Percentiles rank a stretch among this genome's conserved stretches.
Conservation (phyloP, 2,329 filamentous ascomycete genomes). For the Incumbomyces delicatus region DNA sequence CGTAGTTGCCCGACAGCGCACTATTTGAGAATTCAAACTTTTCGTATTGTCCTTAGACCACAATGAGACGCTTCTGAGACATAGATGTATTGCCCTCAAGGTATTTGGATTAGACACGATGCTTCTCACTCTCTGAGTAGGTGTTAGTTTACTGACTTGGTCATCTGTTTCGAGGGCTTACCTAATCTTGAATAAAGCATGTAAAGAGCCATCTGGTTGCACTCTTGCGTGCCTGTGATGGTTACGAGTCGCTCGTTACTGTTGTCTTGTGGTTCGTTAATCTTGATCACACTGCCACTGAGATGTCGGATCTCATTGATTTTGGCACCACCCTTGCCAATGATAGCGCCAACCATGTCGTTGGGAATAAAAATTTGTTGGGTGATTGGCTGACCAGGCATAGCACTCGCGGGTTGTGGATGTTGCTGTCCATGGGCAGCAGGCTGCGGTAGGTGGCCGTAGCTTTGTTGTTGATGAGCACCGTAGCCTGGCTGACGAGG, state of each 20-base stretch:
- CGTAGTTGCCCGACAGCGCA: too few species aligned
- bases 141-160: constrained; percentile 12
- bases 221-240: constrained; percentile 94
- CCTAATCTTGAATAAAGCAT: constrained; percentile 98
- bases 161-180: constrained; percentile 42
- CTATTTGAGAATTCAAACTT: too few species aligned
- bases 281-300: constrained; percentile 97
- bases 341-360: constrained; percentile 98
- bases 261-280: constrained; percentile 98
- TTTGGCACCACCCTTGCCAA: constrained; percentile 95
- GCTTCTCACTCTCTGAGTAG: constrained; percentile 61
- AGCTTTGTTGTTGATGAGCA: constrained; percentile 62
- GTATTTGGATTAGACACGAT: constrained; percentile 35
- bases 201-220: constrained; percentile 99
- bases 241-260: constrained; percentile 97
- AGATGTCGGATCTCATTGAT: constrained; percentile 98
- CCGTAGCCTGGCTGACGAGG: constrained; percentile 66
- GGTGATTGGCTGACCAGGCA: constrained; percentile 76
- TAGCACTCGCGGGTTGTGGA: constrained; percentile 55
- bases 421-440: constrained; percentile 57
- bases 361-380: constrained; percentile 99
- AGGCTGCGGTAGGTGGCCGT: constrained; percentile 51
- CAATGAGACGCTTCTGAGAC: too few species aligned
- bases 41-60: too few species aligned
- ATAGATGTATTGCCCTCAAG: too few species aligned